phyloP scores from a whole-genome alignment of 352 stramenopile genomes.

The Pythium pyrilobum region DNA sequence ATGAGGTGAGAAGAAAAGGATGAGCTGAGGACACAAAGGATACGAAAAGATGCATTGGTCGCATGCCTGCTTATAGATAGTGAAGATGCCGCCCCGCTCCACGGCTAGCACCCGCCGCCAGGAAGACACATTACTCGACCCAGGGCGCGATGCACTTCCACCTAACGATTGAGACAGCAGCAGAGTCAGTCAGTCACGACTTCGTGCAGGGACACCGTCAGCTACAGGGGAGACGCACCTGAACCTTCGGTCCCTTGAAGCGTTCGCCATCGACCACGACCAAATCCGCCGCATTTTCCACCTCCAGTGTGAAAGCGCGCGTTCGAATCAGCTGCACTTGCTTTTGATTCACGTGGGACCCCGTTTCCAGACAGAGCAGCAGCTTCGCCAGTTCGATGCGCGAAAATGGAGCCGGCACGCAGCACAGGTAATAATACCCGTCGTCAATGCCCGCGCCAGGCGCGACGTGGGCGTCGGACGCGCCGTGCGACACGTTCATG shows the following conservation, averaged over 20 bases:
- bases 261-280: constrained; percentile 32
- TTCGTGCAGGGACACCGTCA: neutral
- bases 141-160: constrained; percentile 25
- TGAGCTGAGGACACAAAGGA: constrained; percentile 3
- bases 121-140: constrained; percentile 18
- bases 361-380: constrained; percentile 28
- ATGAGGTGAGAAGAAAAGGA: neutral
- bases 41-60: neutral
- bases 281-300: constrained; percentile 19
- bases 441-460: constrained; percentile 28
- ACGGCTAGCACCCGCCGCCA: neutral
- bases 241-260: constrained; percentile 23
- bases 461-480: constrained; percentile 22
- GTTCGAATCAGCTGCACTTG: constrained; percentile 32
- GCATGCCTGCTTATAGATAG: constrained; percentile 5
- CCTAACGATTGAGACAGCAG: constrained; percentile 9
- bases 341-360: constrained; percentile 19
- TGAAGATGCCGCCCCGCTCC: too few relatives aligned
- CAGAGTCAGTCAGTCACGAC: neutral
- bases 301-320: constrained; percentile 27
- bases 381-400: constrained; percentile 21
- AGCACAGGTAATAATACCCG: constrained; percentile 28
- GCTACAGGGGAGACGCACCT: constrained; percentile 1
- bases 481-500: constrained; percentile 30
- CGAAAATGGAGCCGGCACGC: constrained; percentile 13